Percentiles rank a stretch among this genome's conserved stretches.
These are phyloP conservation scores for Bimuria novae-zelandiae DNA, from an alignment of 2,329 filamentous ascomycete species.

Conservation along the genomic window DNA sequence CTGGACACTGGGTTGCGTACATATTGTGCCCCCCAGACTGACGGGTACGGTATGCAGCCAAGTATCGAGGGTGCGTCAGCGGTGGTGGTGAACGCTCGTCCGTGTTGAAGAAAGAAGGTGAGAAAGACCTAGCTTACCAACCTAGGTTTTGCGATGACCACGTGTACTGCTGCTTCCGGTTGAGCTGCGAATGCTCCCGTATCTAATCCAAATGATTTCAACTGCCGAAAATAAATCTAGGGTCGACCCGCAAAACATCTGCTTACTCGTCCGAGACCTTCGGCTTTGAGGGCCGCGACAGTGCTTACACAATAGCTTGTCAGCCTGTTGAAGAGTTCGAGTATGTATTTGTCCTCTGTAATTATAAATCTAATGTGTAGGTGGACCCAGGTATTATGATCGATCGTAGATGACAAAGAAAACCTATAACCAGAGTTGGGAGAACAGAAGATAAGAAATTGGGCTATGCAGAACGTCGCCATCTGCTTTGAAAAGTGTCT, in stretches of 20 bases:
- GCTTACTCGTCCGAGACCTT: background rate
- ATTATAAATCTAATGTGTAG: background rate
- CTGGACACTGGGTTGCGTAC: background rate
- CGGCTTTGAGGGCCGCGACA: background rate
- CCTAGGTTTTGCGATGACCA: too few species aligned
- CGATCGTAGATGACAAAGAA: background rate
- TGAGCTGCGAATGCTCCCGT: too few species aligned
- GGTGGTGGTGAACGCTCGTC: background rate
- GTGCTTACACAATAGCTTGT: too few species aligned
- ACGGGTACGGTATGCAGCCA: background rate
- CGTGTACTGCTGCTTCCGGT: too few species aligned
- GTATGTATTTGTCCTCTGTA: background rate
- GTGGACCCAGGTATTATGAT: background rate
- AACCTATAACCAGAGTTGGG: too few species aligned
- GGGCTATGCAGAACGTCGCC: background rate
- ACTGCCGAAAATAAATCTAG: too few species aligned
- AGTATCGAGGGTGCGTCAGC: background rate
- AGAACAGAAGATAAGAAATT: too few species aligned
- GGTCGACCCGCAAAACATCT: too few species aligned
- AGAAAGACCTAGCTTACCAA: background rate
- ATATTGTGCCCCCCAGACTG: background rate
- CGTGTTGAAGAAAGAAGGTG: slow-evolving; percentile 1
- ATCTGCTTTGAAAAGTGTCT: background rate
- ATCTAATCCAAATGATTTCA: too few species aligned
- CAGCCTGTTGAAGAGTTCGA: too few species aligned